Evolutionary conservation across 495 filamentous ascomycete species (phyloP).

Genomic region (Pyronema omphalodes): DNA sequence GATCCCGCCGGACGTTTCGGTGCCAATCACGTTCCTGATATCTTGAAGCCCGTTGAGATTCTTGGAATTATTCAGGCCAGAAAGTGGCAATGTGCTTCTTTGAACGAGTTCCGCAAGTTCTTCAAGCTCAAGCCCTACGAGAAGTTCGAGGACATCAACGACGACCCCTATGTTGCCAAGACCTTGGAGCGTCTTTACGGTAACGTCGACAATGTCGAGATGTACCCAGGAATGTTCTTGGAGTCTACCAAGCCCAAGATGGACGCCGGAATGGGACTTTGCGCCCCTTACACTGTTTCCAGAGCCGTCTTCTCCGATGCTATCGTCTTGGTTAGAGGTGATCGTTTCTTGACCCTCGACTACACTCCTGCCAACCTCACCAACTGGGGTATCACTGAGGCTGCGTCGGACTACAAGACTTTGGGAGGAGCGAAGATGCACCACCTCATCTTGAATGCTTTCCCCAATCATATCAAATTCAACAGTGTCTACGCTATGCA

Average conservation of each 20-base stretch:
- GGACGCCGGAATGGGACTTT: conserved; percentile 24
- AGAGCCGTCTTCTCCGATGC: conserved; percentile 66
- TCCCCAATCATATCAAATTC: conserved; percentile 39
- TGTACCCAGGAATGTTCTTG: conserved; percentile 42
- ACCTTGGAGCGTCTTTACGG: conserved; percentile 36
- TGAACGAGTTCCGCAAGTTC: conserved; percentile 30
- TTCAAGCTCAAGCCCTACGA: conserved; percentile 37
- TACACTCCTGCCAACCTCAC: conserved; percentile 62
- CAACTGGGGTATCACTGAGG: conserved; percentile 53
- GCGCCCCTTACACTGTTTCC: conserved; percentile 34
- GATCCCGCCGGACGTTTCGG: conserved; percentile 42
- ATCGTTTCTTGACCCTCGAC: conserved; percentile 58
- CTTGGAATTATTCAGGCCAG: conserved; percentile 43
- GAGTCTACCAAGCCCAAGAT: conserved; percentile 31
- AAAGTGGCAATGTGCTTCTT: conserved; percentile 32
- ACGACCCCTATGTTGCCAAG: conserved; percentile 36
- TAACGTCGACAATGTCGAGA: conserved; percentile 43
- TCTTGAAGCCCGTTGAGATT: conserved; percentile 39
- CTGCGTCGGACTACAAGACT: conserved; percentile 30
- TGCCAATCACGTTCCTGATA: conserved; percentile 40
- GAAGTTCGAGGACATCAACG: conserved; percentile 45
- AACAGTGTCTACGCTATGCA: conserved; percentile 25
- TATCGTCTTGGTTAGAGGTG: conserved; percentile 58
- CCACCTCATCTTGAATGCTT: conserved; percentile 41
- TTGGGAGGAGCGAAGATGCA: conserved; percentile 43